phyloP scores from a whole-genome alignment of 2,329 filamentous ascomycete species.

The Pleoardoris graminearum region DNA sequence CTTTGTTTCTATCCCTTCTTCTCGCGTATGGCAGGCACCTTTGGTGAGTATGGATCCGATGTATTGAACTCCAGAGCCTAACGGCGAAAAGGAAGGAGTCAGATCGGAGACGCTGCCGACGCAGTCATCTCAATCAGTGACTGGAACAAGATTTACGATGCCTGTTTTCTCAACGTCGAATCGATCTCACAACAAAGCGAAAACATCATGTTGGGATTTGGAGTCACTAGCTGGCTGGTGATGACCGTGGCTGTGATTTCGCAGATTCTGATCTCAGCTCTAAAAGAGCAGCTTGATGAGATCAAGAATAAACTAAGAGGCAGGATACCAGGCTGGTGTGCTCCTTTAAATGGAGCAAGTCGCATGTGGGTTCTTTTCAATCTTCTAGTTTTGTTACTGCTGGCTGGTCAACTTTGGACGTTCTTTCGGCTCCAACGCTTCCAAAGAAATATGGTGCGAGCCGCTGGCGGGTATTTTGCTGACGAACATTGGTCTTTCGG shows the following conservation, averaged over 20 bases:
- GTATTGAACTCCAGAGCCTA: not conserved
- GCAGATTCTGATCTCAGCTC: conserved; percentile 4
- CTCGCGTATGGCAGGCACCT: conserved; percentile 19
- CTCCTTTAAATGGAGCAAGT: not conserved
- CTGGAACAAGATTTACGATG: conserved; percentile 10
- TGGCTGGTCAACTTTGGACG: conserved; percentile 21
- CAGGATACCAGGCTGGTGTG: too few relatives aligned
- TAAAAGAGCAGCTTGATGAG: not conserved
- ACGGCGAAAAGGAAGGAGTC: conserved; percentile 7
- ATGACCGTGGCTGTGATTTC: conserved; percentile 11
- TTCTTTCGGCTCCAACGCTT: conserved; percentile 21
- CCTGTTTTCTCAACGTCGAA: conserved; percentile 8
- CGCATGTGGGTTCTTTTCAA: not conserved
- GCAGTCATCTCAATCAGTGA: conserved; percentile 13
- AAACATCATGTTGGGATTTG: conserved; percentile 6
- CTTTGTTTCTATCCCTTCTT: conserved; percentile 25
- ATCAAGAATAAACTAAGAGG: not conserved
- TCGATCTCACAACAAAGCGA: not conserved
- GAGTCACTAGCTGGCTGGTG: conserved; percentile 13
- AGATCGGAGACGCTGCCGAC: conserved; percentile 7
- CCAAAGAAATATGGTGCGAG: conserved; percentile 19
- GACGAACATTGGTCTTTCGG: conserved; percentile 28
- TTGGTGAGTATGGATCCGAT: conserved; percentile 9
- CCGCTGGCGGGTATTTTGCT: conserved; percentile 13
- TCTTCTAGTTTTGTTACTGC: conserved; percentile 8